A percentile compares a stretch with the other conserved stretches of the same genome.
phyloP scores from a whole-genome alignment of 805 yeast genomes.

The Metschnikowia similis region DNA sequence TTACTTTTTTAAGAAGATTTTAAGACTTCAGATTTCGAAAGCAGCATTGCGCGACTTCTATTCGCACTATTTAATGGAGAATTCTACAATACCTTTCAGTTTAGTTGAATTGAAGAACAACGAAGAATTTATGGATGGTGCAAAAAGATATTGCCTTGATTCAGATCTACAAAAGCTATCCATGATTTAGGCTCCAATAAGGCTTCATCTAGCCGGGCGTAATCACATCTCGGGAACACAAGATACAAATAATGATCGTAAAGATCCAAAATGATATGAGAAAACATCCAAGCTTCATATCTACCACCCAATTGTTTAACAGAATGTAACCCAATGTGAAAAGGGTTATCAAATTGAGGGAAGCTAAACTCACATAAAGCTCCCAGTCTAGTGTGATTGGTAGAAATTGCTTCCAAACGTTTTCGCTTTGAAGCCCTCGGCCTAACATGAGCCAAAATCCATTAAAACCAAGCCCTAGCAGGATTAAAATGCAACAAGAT shows the following conservation, averaged over 20 bases:
- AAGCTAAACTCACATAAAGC: constrained; percentile 23
- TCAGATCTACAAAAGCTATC: background rate
- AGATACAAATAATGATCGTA: background rate
- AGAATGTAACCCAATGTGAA: constrained; percentile 27
- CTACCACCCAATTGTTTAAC: constrained; percentile 31
- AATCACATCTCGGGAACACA: background rate
- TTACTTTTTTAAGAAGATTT: constrained; percentile 1
- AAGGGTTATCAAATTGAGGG: constrained; percentile 22
- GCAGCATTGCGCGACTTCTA: constrained; percentile 1
- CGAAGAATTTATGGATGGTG: background rate
- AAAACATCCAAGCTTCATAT: constrained; percentile 24
- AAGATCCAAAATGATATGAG: constrained; percentile 6
- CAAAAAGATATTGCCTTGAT: background rate
- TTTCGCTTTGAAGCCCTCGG: constrained; percentile 4
- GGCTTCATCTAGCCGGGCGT: background rate
- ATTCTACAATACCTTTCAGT: background rate
- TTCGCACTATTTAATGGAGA: background rate
- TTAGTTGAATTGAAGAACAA: background rate
- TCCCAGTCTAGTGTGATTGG: constrained; percentile 21
- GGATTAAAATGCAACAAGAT: constrained; percentile 45
- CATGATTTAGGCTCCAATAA: background rate
- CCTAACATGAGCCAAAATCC: constrained; percentile 29
- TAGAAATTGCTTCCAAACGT: constrained; percentile 7
- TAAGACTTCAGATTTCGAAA: background rate
- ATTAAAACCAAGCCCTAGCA: constrained; percentile 50